Evolutionary conservation across 352 stramenopile species (phyloP).

Genomic region (Pythium sp.): DNA sequence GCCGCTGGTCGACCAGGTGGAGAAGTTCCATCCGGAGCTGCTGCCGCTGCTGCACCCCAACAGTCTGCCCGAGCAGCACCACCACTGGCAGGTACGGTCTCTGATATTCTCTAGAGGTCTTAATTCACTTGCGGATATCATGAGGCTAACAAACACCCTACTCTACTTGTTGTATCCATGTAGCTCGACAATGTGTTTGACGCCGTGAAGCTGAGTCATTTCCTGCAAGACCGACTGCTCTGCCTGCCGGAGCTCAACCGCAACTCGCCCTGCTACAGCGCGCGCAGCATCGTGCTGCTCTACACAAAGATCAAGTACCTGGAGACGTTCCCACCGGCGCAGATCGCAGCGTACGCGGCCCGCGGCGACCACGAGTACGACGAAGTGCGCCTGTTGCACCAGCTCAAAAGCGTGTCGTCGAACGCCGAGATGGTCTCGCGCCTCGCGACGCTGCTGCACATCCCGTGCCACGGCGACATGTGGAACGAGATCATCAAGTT

Average conservation of each 20-base stretch:
- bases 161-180: background rate
- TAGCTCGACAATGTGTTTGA: constrained; percentile 49
- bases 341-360: constrained; percentile 61
- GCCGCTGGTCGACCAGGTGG: constrained; percentile 44
- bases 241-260: constrained; percentile 76
- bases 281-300: constrained; percentile 71
- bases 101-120: background rate
- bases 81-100: constrained; percentile 20
- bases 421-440: constrained; percentile 63
- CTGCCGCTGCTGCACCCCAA: constrained; percentile 51
- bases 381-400: constrained; percentile 66
- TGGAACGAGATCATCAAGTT: constrained; percentile 83
- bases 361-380: constrained; percentile 47
- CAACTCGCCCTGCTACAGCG: constrained; percentile 79
- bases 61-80: constrained; percentile 28
- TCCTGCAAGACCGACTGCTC: constrained; percentile 71
- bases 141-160: too few species aligned
- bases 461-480: constrained; percentile 63
- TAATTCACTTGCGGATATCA: background rate
- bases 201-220: constrained; percentile 57
- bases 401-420: constrained; percentile 56
- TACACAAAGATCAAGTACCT: constrained; percentile 87
- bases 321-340: constrained; percentile 57
- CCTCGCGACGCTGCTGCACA: constrained; percentile 61
- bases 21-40: constrained; percentile 48